Evolutionary conservation across 768 basidiomycete genomes (phyloP), one percentile per base, ranked within the genome.

Genomic region (Trametes sanguinea): DNA sequence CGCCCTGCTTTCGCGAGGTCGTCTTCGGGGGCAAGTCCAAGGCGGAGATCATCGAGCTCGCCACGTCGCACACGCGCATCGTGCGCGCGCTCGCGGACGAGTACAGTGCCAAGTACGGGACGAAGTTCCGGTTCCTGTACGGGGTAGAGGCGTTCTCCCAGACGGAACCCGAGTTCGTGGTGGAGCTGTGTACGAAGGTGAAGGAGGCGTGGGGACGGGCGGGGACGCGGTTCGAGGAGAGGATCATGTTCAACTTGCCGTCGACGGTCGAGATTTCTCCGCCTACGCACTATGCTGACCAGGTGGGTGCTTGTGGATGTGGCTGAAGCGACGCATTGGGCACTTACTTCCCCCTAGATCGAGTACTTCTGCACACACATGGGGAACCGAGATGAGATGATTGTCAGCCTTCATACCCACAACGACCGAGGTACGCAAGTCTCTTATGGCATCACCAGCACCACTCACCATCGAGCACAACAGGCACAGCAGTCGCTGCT

Each of bases 131-230:
- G 67, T 98, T 90, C 76, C 95, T 98, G 76, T 99, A 98, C 78
- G 98, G 95, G 69, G 97, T 96, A 29, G 97, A 99, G 76, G 95
- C 94, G 1, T 99, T 98, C 78, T 90, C 95, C 1, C 97, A 99
- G 76, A 98, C 97, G 27, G 97, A 99, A 76, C 87, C 94, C 14
- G 94, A 94, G 22, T 98, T 96, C 73, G 92, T 93, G 6, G 77
- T 98, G 43, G 88, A 95, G 68, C 84, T 99, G 3, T 98, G 97
- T 71, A 89, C 98, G 66, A 92, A 89, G 6, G 96, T 99, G 45
- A 95, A 94, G 76, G 76, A 80, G 29, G 86, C 92, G 4, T 99
- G 97, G 97, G 92, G 91, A 7, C 89, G 88, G 74, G 93, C 93
- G 22, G 91, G 88, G 9, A 77, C 84, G 0, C 86, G 86, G 35